Evolutionary conservation across 1,284 basidiomycete species (phyloP).

Genomic region (Tylopilus sp.): DNA sequence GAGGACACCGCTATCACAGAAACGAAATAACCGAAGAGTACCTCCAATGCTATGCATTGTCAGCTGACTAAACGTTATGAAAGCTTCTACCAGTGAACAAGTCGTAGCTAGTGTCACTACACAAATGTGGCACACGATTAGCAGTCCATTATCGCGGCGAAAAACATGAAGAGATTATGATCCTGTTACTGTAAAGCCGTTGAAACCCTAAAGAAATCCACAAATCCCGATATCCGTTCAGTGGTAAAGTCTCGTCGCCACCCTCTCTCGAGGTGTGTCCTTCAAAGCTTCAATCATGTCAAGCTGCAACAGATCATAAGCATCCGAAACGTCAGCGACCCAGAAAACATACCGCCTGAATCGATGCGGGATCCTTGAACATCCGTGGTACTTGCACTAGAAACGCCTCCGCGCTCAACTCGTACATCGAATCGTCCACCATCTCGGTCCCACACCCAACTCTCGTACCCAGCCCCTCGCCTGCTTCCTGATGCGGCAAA

Average conservation of each 20-base stretch:
- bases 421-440: conserved; percentile 9
- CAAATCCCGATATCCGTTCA: background rate
- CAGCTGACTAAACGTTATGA: too few relatives aligned
- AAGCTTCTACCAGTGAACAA: too few relatives aligned
- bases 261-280: background rate
- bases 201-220: background rate
- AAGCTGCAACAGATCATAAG: conserved; percentile 4
- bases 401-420: conserved; percentile 9
- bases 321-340: accelerated
- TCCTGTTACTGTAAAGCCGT: too few relatives aligned
- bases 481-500: background rate
- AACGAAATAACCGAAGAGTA: too few relatives aligned
- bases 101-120: too few relatives aligned
- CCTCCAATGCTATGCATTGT: too few relatives aligned
- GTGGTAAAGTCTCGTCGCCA: background rate
- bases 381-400: conserved; percentile 4
- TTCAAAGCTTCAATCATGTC: conserved; percentile 7
- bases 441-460: background rate
- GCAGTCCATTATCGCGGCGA: too few relatives aligned
- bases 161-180: too few relatives aligned
- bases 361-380: background rate
- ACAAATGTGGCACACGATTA: too few relatives aligned
- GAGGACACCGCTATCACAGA: too few relatives aligned
- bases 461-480: background rate
- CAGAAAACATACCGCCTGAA: conserved; percentile 1